A percentile compares a stretch with the other conserved stretches of the same genome.
phyloP scores from a whole-genome alignment of 371 early-diverging fungal species.

The Syncephalastrum contaminatum region DNA sequence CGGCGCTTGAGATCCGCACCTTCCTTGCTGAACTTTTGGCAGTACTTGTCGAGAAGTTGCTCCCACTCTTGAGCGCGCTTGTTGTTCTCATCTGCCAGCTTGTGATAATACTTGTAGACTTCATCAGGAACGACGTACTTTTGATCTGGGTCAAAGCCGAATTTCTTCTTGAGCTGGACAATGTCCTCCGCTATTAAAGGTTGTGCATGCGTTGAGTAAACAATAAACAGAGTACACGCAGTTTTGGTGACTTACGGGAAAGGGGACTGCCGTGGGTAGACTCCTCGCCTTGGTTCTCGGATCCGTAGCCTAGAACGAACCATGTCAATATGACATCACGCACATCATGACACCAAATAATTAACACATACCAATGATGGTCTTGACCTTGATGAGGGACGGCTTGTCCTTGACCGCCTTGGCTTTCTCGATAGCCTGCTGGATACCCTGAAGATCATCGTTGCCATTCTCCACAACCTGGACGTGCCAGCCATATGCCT shows the following conservation, averaged over 20 bases:
- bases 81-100: constrained; percentile 55
- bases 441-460: constrained; percentile 70
- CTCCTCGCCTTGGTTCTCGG: constrained; percentile 83
- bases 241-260: constrained; percentile 43
- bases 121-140: constrained; percentile 72
- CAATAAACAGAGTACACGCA: background rate
- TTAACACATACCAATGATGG: constrained; percentile 65
- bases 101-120: constrained; percentile 65
- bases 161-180: constrained; percentile 79
- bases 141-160: constrained; percentile 81
- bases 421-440: constrained; percentile 76
- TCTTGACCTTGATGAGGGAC: constrained; percentile 83
- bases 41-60: constrained; percentile 64
- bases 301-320: constrained; percentile 74
- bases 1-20: constrained; percentile 82
- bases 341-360: background rate
- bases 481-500: constrained; percentile 95
- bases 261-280: constrained; percentile 93
- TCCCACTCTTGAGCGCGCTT: constrained; percentile 77
- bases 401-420: constrained; percentile 87
- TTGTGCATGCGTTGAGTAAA: constrained; percentile 5
- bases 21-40: constrained; percentile 60
- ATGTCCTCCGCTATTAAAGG: constrained; percentile 74
- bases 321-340: constrained; percentile 19
- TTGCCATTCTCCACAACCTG: constrained; percentile 84